Conservation (phyloP, 768 basidiomycete genomes). For the Mycena floridula region DNA sequence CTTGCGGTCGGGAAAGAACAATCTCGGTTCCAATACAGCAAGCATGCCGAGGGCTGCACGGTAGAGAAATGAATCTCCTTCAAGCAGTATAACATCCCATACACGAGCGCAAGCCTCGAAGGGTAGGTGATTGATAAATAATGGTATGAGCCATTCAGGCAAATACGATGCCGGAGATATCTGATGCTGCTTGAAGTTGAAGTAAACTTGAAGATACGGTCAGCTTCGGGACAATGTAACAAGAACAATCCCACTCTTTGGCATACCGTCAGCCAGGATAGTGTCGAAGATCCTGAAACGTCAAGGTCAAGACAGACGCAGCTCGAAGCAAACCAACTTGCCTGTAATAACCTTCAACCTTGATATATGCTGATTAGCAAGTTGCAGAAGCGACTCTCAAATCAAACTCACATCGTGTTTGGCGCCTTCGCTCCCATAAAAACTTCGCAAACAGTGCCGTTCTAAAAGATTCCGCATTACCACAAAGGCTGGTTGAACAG, state of each 20-base stretch:
- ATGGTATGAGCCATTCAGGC: constrained; percentile 71
- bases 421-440: constrained; percentile 65
- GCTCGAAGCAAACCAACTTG: constrained; percentile 20
- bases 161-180: constrained; percentile 84
- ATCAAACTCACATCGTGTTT: constrained; percentile 69
- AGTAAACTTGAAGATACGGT: constrained; percentile 55
- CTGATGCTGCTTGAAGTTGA: constrained; percentile 93
- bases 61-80: constrained; percentile 88
- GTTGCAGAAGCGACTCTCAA: constrained; percentile 1
- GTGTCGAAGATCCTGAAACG: constrained; percentile 81
- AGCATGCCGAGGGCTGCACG: constrained; percentile 80
- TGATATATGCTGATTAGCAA: constrained; percentile 14
- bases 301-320: background rate
- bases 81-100: constrained; percentile 84
- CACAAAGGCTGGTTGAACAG: constrained; percentile 67
- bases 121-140: constrained; percentile 83
- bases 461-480: constrained; percentile 83
- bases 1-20: constrained; percentile 82
- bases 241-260: constrained; percentile 58
- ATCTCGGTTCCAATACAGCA: constrained; percentile 73
- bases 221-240: background rate
- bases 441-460: constrained; percentile 78
- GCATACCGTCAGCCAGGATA: constrained; percentile 87
- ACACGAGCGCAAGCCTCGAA: constrained; percentile 86
- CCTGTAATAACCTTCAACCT: constrained; percentile 93